These are phyloP conservation scores for Leucosporidium scottii DNA, from an alignment of 768 basidiomycete species.

Conservation along the genomic window DNA sequence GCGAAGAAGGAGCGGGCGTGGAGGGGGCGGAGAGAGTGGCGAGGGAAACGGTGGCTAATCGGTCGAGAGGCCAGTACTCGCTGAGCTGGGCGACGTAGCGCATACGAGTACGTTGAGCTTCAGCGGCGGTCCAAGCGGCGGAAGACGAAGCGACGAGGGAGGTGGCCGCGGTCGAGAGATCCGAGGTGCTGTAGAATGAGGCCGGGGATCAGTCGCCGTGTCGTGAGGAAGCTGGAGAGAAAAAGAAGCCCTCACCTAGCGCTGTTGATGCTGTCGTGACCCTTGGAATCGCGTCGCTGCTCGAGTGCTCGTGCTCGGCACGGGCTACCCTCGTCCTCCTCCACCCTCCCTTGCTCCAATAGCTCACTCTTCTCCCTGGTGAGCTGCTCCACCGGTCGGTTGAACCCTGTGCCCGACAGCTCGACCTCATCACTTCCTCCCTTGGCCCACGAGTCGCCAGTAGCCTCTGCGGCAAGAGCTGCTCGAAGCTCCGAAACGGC, in stretches of 20 bases:
- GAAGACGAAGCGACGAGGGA: neutral
- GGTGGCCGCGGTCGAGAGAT: neutral
- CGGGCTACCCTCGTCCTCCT: neutral
- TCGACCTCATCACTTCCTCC: slow-evolving; percentile 45
- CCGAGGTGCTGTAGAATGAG: neutral
- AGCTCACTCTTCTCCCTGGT: slow-evolving; percentile 29
- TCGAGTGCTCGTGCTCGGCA: neutral
- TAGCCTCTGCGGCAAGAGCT: slow-evolving; percentile 47
- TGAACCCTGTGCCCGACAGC: slow-evolving; percentile 38
- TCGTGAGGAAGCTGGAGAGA: neutral
- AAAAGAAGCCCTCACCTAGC: neutral
- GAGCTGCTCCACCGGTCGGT: slow-evolving; percentile 45
- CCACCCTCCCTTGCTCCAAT: slow-evolving; percentile 17
- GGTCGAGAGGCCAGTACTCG: slow-evolving; percentile 86
- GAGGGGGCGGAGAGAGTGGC: slow-evolving; percentile 53
- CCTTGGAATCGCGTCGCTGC: neutral
- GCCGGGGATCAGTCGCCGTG: neutral
- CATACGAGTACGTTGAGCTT: slow-evolving; percentile 53
- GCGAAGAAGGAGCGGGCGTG: slow-evolving; percentile 84
- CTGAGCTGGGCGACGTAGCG: slow-evolving; percentile 88
- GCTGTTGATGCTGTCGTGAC: neutral
- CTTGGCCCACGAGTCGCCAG: slow-evolving; percentile 40
- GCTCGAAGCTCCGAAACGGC: slow-evolving; percentile 64
- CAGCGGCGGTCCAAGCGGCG: slow-evolving; percentile 13
- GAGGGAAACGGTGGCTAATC: slow-evolving; percentile 59